Conservation (phyloP, 2,329 filamentous ascomycete species). For the Pseudogymnoascus sp. region DNA sequence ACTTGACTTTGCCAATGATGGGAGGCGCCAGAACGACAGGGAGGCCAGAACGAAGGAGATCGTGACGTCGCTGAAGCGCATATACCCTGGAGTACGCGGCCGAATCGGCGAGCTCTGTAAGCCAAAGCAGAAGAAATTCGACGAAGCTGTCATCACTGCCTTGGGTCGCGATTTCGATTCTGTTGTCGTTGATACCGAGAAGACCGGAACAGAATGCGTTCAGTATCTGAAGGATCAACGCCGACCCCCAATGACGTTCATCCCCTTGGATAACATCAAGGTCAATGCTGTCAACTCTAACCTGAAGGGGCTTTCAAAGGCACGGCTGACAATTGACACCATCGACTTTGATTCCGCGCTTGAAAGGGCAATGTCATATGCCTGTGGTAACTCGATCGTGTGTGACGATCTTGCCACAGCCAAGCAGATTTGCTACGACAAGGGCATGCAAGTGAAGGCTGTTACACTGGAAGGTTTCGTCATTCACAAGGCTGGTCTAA, state of each 20-base stretch:
- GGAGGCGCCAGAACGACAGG: constrained; percentile 74
- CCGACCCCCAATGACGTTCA: constrained; percentile 82
- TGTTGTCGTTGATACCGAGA: constrained; percentile 90
- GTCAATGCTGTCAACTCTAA: constrained; percentile 85
- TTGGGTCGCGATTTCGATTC: constrained; percentile 90
- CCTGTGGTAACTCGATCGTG: constrained; percentile 89
- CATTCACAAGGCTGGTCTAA: constrained; percentile 91
- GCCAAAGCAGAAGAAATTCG: constrained; percentile 94
- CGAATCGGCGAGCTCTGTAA: constrained; percentile 86
- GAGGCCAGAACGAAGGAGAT: constrained; percentile 74
- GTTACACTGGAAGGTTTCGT: constrained; percentile 90
- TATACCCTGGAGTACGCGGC: constrained; percentile 86
- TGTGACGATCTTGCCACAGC: constrained; percentile 83
- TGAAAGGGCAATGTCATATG: constrained; percentile 88
- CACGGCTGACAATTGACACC: constrained; percentile 86
- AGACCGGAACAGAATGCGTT: constrained; percentile 88
- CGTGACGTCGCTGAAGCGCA: constrained; percentile 76
- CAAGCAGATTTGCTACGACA: constrained; percentile 81
- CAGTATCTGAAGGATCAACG: constrained; percentile 88
- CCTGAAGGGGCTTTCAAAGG: constrained; percentile 79
- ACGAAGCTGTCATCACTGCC: constrained; percentile 85
- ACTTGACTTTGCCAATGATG: constrained; percentile 77
- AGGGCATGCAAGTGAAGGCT: constrained; percentile 78
- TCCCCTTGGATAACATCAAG: constrained; percentile 94
- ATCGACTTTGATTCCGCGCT: constrained; percentile 86